Conservation (phyloP, 2,329 filamentous ascomycete species). For the Paracoccidioides lutzii region DNA sequence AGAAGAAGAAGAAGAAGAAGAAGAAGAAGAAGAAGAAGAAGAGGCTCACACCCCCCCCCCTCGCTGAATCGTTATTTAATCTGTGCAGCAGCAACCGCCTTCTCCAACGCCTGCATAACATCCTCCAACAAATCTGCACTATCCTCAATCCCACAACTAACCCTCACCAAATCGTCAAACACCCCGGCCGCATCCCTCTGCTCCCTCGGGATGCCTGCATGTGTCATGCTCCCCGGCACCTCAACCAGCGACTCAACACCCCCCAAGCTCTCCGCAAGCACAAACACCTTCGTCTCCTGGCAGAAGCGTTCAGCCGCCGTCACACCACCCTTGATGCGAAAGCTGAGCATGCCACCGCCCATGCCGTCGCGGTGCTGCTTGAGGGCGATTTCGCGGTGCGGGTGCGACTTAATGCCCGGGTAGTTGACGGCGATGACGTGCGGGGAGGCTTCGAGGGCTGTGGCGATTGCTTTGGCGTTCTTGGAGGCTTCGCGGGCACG, state of each 20-base stretch:
- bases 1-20: background rate
- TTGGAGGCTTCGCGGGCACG: constrained; percentile 70
- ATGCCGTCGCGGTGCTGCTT: constrained; percentile 90
- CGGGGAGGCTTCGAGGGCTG: constrained; percentile 63
- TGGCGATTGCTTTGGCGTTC: constrained; percentile 69
- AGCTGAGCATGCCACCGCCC: constrained; percentile 94
- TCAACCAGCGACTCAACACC: constrained; percentile 88
- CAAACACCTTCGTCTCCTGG: constrained; percentile 78
- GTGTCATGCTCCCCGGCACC: constrained; percentile 91
- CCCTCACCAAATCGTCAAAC: constrained; percentile 81
- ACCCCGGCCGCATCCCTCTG: constrained; percentile 87
- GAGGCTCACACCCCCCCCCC: background rate
- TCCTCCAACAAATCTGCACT: constrained; percentile 70
- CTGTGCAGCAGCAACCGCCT: constrained; percentile 48
- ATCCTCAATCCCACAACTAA: constrained; percentile 93
- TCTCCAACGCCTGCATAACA: constrained; percentile 68
- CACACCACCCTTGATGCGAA: constrained; percentile 80
- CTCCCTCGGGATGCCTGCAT: constrained; percentile 83
- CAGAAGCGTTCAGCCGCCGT: constrained; percentile 85
- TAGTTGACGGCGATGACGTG: constrained; percentile 89
- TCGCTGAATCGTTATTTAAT: constrained; percentile 27
- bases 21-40: background rate
- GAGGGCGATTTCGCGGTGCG: constrained; percentile 68
- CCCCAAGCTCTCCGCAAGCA: constrained; percentile 80
- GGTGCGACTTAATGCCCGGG: constrained; percentile 77